Conservation (phyloP, 139 green algal species). For the Edaphochlamys debaryana region DNA sequence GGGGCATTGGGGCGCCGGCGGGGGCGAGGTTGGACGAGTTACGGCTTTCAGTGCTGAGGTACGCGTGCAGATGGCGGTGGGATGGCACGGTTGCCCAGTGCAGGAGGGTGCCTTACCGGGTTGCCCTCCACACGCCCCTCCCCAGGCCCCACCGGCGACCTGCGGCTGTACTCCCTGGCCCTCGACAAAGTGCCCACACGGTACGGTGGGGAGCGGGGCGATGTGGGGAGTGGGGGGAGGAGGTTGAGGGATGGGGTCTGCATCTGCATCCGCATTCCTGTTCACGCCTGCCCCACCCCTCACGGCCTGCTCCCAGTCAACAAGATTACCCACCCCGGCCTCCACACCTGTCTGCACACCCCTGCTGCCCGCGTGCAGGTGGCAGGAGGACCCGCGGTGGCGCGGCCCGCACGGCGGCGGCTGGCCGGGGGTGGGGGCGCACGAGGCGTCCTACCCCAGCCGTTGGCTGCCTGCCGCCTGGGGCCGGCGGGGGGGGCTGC, state of each 20-base stretch:
- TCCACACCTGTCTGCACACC: constrained; percentile 64
- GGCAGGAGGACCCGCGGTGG: constrained; percentile 85
- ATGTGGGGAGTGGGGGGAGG: too few species aligned
- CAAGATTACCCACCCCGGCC: background rate
- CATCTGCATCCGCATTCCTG: rapidly evolving
- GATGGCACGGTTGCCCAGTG: too few species aligned
- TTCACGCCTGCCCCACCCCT: background rate
- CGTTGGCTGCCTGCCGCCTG: constrained; percentile 2
- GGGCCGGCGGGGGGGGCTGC: too few species aligned
- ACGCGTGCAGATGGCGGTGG: too few species aligned
- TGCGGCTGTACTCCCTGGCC: constrained; percentile 74
- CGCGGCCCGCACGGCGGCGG: constrained; percentile 61
- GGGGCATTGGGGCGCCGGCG: too few species aligned
- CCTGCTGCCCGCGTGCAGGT: constrained; percentile 35
- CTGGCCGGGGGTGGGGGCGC: constrained; percentile 32
- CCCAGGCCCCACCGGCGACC: constrained; percentile 56
- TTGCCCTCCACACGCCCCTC: too few species aligned
- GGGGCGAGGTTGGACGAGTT: too few species aligned
- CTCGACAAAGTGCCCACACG: constrained; percentile 71
- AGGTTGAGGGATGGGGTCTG: too few species aligned
- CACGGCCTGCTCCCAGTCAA: too few species aligned
- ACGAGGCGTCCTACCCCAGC: constrained; percentile 60
- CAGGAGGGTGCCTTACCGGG: too few species aligned
- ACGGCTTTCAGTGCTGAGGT: too few species aligned
- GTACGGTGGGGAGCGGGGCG: constrained; percentile 41